Conservation (phyloP, 1,284 basidiomycete species). For the Pyrrhoderma lamaoense region DNA sequence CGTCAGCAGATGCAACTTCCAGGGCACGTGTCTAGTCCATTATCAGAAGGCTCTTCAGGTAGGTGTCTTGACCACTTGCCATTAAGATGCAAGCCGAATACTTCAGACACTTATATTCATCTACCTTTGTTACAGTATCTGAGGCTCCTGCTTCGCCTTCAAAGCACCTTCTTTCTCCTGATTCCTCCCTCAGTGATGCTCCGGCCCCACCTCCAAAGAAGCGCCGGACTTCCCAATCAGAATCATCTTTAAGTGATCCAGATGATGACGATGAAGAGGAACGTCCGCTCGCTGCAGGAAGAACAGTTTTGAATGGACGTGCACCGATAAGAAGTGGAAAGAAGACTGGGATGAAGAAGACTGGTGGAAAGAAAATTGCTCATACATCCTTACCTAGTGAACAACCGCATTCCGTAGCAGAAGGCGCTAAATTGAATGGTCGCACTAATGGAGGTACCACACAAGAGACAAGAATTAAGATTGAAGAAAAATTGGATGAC, state of each 20-base stretch:
- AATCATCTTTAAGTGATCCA: constrained; percentile 38
- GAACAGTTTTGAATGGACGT: constrained; percentile 15
- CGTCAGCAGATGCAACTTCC: constrained; percentile 63
- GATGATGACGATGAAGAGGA: constrained; percentile 46
- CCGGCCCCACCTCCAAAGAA: constrained; percentile 44
- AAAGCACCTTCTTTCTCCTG: constrained; percentile 41
- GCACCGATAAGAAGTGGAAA: constrained; percentile 29
- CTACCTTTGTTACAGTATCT: constrained; percentile 5
- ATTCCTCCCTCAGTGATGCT: constrained; percentile 50
- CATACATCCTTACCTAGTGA: constrained; percentile 39
- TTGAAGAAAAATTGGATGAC: constrained; percentile 75
- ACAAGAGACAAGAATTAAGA: constrained; percentile 52
- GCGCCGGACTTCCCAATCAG: constrained; percentile 32
- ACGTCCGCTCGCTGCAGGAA: constrained; percentile 52
- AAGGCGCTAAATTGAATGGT: constrained; percentile 34
- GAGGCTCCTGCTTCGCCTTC: constrained; percentile 27
- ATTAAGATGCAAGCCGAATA: background rate
- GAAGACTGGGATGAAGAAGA: constrained; percentile 48
- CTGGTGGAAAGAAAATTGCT: constrained; percentile 47
- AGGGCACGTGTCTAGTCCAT: constrained; percentile 36
- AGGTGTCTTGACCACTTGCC: constrained; percentile 17
- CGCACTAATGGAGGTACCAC: constrained; percentile 33
- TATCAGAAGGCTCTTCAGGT: constrained; percentile 28
- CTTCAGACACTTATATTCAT: background rate
- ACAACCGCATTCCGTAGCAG: constrained; percentile 15